Conservation (phyloP, 176 grass and related monocot genomes). For the Chrysopogon serrulatus region DNA sequence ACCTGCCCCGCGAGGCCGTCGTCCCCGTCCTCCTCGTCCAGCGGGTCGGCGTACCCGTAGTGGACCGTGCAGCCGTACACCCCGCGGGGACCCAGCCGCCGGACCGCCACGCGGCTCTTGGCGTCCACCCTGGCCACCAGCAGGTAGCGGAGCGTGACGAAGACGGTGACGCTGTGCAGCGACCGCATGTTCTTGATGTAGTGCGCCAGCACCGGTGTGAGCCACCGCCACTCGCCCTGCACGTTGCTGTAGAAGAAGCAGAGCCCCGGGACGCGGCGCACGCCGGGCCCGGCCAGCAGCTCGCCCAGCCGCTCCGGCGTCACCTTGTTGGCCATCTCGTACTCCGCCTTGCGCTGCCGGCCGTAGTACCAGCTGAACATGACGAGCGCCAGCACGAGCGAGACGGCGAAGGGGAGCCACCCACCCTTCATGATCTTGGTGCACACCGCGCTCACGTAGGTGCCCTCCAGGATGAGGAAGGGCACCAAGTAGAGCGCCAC, state of each 20-base stretch:
- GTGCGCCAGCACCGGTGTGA: conserved; percentile 62
- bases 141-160: conserved; percentile 58
- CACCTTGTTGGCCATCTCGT: conserved; percentile 71
- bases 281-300: conserved; percentile 50
- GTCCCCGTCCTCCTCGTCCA: background rate
- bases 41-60: conserved; percentile 57
- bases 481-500: conserved; percentile 41
- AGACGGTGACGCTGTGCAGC: conserved; percentile 56
- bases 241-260: conserved; percentile 92
- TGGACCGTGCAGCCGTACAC: conserved; percentile 73
- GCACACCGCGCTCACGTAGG: conserved; percentile 60
- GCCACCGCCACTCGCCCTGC: conserved; percentile 43
- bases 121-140: conserved; percentile 60
- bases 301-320: conserved; percentile 45
- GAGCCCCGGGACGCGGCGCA: conserved; percentile 53
- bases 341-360: conserved; percentile 64
- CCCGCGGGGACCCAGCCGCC: conserved; percentile 32
- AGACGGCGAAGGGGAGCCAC: conserved; percentile 75
- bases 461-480: conserved; percentile 60
- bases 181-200: conserved; percentile 74
- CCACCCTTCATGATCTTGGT: conserved; percentile 72
- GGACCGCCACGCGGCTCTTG: conserved; percentile 15
- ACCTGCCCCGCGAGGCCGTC: conserved; percentile 46
- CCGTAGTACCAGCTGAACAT: conserved; percentile 88
- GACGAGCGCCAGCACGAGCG: conserved; percentile 59